phyloP scores from a whole-genome alignment of 1,139 yeast genomes.

The Wickerhamiella pararugosa region DNA sequence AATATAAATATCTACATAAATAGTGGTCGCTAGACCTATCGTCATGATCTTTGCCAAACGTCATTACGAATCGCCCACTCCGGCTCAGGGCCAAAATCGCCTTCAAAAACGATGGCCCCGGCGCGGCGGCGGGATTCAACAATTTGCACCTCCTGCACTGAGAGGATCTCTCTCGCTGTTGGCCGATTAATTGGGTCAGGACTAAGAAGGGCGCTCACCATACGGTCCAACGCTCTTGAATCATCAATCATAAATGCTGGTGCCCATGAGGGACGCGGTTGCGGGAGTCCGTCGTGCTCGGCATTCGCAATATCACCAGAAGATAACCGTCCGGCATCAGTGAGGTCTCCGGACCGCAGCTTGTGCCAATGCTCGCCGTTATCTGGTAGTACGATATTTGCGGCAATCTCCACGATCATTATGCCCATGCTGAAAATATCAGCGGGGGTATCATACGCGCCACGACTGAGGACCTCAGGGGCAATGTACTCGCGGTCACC shows the following conservation, averaged over 20 bases:
- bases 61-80: background rate
- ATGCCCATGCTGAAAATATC: constrained; percentile 88
- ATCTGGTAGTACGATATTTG: constrained; percentile 87
- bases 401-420: constrained; percentile 88
- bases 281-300: constrained; percentile 1
- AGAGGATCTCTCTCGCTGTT: constrained; percentile 52
- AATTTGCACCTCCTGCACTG: constrained; percentile 54
- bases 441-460: constrained; percentile 79
- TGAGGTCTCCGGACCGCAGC: constrained; percentile 82
- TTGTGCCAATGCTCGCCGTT: constrained; percentile 97
- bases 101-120: constrained; percentile 93
- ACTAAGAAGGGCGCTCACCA: constrained; percentile 79
- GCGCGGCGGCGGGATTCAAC: constrained; percentile 78
- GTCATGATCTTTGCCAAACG: too few relatives aligned
- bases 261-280: constrained; percentile 38
- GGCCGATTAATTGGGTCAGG: constrained; percentile 82
- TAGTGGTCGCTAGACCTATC: too few relatives aligned
- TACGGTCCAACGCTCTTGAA: constrained; percentile 53
- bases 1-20: too few relatives aligned
- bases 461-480: constrained; percentile 78
- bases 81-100: constrained; percentile 81
- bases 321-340: constrained; percentile 85
- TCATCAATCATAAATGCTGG: constrained; percentile 72
- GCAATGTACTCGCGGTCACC: constrained; percentile 98
- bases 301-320: constrained; percentile 37